Conservation (phyloP, 2,329 filamentous ascomycete species). For the Pestalotiopsis sp. region DNA sequence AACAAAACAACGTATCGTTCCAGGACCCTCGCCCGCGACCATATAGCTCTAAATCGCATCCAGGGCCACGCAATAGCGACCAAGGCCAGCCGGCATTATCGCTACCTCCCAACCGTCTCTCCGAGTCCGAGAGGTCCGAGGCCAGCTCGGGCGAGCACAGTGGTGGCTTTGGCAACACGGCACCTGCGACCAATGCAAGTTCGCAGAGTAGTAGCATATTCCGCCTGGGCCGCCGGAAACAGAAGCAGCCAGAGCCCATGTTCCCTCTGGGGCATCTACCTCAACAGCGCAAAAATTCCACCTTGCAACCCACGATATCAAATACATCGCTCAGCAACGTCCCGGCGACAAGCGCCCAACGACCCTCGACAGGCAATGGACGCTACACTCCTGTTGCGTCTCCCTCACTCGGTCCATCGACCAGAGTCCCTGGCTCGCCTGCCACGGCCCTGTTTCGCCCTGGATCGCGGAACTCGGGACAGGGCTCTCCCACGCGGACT, state of each 20-base stretch:
- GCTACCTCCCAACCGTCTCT: conserved; percentile 67
- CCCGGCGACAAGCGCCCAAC: conserved; percentile 22
- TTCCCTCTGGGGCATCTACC: conserved; percentile 89
- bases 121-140: conserved; percentile 90
- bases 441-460: conserved; percentile 54
- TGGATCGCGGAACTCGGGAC: conserved; percentile 55
- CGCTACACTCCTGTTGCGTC: conserved; percentile 37
- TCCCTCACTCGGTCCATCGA: conserved; percentile 31
- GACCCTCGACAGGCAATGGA: conserved; percentile 31
- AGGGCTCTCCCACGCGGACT: conserved; percentile 69
- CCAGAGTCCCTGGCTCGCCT: conserved; percentile 44
- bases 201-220: conserved; percentile 74
- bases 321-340: conserved; percentile 45
- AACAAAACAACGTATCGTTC: conserved; percentile 53
- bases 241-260: conserved; percentile 73
- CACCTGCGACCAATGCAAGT: conserved; percentile 65
- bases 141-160: conserved; percentile 71
- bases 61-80: conserved; percentile 59
- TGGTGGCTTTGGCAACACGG: conserved; percentile 58
- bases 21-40: conserved; percentile 53
- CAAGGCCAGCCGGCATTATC: conserved; percentile 64
- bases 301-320: conserved; percentile 36
- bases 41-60: conserved; percentile 27
- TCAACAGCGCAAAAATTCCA: conserved; percentile 60
- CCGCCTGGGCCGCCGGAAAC: conserved; percentile 74